phyloP scores from a whole-genome alignment of 139 green algal species.

The Diplosphaera chodatii region DNA sequence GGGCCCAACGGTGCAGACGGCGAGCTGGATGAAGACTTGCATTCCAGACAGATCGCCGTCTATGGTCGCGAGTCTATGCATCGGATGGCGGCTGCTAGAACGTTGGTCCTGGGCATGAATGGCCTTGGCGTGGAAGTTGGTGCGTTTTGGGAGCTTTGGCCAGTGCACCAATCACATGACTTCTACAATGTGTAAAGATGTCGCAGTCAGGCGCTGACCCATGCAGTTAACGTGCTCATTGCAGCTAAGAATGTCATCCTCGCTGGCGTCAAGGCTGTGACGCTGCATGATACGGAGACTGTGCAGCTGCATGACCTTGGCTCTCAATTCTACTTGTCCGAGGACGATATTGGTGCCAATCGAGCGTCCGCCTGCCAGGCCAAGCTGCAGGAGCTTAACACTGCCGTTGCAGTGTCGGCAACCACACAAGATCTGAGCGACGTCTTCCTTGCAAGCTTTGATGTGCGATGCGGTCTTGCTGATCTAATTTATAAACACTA shows the following conservation, averaged over 20 bases:
- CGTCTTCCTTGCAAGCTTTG: conserved; percentile 66
- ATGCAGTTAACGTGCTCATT: no score
- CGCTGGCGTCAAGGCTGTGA: conserved; percentile 88
- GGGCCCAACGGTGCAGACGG: conserved; percentile 18
- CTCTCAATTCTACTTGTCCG: conserved; percentile 92
- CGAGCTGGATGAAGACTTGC: conserved; percentile 94
- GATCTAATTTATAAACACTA: no score
- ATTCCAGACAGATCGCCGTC: conserved; percentile 94
- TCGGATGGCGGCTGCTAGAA: conserved; percentile 67
- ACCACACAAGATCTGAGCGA: conserved; percentile 47
- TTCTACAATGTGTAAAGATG: no score
- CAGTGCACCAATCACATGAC: no score
- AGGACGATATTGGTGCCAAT: conserved; percentile 84
- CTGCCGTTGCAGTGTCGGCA: conserved; percentile 64
- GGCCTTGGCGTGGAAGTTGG: conserved; percentile 90
- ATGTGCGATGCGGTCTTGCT: conserved; percentile 56
- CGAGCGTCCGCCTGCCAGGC: conserved; percentile 82
- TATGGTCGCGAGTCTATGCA: conserved; percentile 94
- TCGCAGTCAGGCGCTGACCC: no score
- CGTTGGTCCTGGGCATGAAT: conserved; percentile 81
- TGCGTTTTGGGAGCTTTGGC: conserved; percentile 43
- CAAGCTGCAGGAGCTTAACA: conserved; percentile 95
- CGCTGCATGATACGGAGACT: conserved; percentile 67
- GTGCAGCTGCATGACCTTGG: conserved; percentile 67
- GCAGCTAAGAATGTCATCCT: conserved; percentile 99